Base-by-base conservation (phyloP, 371 early-diverging fungal genomes). In the Lichtheimia ramosa region DNA sequence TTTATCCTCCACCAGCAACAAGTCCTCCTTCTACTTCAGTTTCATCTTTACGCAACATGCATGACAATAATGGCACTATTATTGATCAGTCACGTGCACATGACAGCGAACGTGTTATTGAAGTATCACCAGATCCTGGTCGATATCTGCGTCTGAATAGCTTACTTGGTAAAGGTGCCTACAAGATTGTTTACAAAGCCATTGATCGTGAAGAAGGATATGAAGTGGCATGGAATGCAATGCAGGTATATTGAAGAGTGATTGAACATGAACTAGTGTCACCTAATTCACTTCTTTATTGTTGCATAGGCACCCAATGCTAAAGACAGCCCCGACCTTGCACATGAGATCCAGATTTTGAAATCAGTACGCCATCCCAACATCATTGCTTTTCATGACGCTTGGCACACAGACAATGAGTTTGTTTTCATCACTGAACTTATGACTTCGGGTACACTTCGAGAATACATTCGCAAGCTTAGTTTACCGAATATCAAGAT, bases 401-500 rank as follows among this genome's bases (percentile, higher is more conserved):
- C 86, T 13, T 89, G 90, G 89, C 76, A 79, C 51, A 73, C 81
- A 61, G 81, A 88, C 24, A 82, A 85, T 50, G 90, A 92, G 55
- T 87, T 96, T 65, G 83, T 86, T 42, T 95, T 95, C 69, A 89
- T 96, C 43, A 96, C 97, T 5, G 97, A 96, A 66, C 79, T 95
- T 56, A 96, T 96, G 96, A 92, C 93, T 2, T 89, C 91, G 1
- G 96, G 96, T 21, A 95, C 93, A 3, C 72, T 90, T 52, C 88
- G 92, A 66, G 80, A 82, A 51, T 95, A 92, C 64, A 82, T 93
- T 40, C 79, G 83, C 40, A 91, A 91, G 68, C 74, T 89, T 3
- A 83, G 84, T 18, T 70, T 84, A 23, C 81, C 86, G 16, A 90
- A 91, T 54, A 86, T 86, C 56, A 91, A 91, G 62, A 88, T 94